Base-by-base conservation (phyloP, 495 filamentous ascomycete genomes). In the Cercophora sp. region DNA sequence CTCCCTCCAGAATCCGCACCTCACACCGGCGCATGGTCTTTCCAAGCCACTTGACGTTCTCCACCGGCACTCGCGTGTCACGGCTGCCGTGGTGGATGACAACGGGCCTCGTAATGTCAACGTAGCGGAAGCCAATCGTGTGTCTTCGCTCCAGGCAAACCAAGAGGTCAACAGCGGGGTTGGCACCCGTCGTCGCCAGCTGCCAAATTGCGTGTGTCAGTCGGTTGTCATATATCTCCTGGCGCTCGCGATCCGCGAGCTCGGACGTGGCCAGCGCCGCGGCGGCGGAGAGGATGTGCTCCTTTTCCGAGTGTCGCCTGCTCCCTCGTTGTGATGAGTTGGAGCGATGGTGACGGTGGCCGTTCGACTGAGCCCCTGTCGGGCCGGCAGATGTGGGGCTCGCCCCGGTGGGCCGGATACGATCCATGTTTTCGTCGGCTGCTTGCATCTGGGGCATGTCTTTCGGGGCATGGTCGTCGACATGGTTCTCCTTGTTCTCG, bases 191-290 rank as follows among this genome's bases (percentile, higher is more conserved):
- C 0, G 91, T 96, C 8, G 94, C 89, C n/a, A 91, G 79, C 42
- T 91, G 86, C 93, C 93, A 99, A 54, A 96, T 96, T 8, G 85
- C 84, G 58, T 89, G 85, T 1, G 93, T 96, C 11, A 99, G 82
- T 3, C 89, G 82, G 48, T 78, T 82, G 61, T 97, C 91, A 63
- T 96, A 97, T 26, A 80, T 81, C 34, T 77, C 78, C 63, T 91
- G 88, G 18, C 90, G 80, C 61, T 91, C 89, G 44, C 78, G 78
- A 44, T 85, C 78, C 25, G 79, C 73, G 54, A 81, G 23, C 59
- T 68, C 48, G 29, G 63, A 58, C 40, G 45, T 56, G 4, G 64
- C 64, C 5, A 68, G 55, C 6, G 57, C 49, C 1, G 76, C 72
- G 1, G 79, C 77, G 1, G 75, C 70, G 13, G 73, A 68, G 15